phyloP scores from a whole-genome alignment of 2,329 filamentous ascomycete species.

The Paecilomyces dactylethromorphus region DNA sequence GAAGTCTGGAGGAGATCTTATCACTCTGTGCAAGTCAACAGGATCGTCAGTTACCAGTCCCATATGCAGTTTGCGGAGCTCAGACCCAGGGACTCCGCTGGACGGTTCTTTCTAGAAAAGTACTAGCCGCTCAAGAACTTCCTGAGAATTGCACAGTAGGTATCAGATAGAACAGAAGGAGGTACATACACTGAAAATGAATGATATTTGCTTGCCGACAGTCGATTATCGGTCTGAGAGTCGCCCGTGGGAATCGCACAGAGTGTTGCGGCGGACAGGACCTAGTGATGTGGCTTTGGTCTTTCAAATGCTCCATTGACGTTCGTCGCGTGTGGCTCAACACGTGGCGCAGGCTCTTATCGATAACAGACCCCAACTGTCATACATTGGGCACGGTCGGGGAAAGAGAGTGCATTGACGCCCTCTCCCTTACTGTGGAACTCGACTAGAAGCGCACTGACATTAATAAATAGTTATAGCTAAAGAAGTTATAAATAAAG shows the following conservation, averaged over 20 bases:
- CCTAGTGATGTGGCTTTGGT: background rate
- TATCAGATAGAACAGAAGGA: background rate
- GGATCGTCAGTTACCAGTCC: too few relatives aligned
- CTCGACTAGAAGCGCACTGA: too few relatives aligned
- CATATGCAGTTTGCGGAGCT: background rate
- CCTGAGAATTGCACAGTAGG: background rate
- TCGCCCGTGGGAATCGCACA: background rate
- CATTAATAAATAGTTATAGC: too few relatives aligned
- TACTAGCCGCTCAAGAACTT: background rate
- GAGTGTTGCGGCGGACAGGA: background rate
- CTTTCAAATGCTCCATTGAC: background rate
- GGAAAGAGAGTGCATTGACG: too few relatives aligned
- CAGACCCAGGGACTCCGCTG: background rate
- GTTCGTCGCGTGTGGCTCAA: background rate
- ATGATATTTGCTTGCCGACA: background rate
- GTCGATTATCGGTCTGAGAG: background rate
- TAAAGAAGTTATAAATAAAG: too few relatives aligned
- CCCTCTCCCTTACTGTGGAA: too few relatives aligned
- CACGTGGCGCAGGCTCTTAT: background rate
- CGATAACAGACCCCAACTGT: background rate
- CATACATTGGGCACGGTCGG: too few relatives aligned
- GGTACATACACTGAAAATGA: background rate
- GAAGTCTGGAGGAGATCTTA: background rate
- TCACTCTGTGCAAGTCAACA: background rate
- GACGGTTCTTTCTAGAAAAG: background rate